Conservation (phyloP, 495 filamentous ascomycete genomes). For the Geoglossum glabrum region DNA sequence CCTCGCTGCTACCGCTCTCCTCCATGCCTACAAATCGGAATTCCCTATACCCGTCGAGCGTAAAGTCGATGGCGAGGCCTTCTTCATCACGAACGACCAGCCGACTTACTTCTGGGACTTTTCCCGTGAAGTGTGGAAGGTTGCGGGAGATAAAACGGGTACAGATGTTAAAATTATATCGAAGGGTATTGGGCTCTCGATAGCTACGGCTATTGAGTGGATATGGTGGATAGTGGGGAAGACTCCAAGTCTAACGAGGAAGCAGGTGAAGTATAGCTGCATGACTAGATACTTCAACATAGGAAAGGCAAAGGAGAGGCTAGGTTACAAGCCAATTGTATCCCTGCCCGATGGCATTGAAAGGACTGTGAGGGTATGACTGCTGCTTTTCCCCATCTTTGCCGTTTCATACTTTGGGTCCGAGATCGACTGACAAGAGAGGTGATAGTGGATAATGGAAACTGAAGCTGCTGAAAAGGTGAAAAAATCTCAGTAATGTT, state of each 20-base stretch:
- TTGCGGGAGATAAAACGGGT: conserved; percentile 16
- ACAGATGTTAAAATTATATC: conserved; percentile 3
- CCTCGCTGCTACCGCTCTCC: conserved; percentile 50
- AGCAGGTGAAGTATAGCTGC: conserved; percentile 4
- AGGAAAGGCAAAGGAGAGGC: conserved; percentile 3
- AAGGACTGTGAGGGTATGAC: not conserved
- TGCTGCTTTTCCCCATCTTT: not conserved
- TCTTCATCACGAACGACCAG: conserved; percentile 83
- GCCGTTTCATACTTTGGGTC: not conserved
- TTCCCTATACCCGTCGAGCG: conserved; percentile 48
- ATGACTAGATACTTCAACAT: conserved; percentile 10
- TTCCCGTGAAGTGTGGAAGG: conserved; percentile 52
- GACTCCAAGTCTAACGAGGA: not conserved
- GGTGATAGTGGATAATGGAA: not conserved
- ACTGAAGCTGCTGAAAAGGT: not conserved
- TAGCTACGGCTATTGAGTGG: conserved; percentile 4
- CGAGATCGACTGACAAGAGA: not conserved
- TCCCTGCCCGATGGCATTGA: conserved; percentile 4
- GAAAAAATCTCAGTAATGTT: not conserved
- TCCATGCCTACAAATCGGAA: conserved; percentile 29
- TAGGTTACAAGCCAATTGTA: conserved; percentile 8
- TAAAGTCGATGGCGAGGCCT: conserved; percentile 72
- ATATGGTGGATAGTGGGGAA: conserved; percentile 3
- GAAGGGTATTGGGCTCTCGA: not conserved
- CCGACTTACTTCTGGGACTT: conserved; percentile 97